A percentile compares a stretch with the other conserved stretches of the same genome.
These are phyloP conservation scores for Edaphochlamys debaryana DNA, from an alignment of 139 green algal species.

Conservation along the genomic window DNA sequence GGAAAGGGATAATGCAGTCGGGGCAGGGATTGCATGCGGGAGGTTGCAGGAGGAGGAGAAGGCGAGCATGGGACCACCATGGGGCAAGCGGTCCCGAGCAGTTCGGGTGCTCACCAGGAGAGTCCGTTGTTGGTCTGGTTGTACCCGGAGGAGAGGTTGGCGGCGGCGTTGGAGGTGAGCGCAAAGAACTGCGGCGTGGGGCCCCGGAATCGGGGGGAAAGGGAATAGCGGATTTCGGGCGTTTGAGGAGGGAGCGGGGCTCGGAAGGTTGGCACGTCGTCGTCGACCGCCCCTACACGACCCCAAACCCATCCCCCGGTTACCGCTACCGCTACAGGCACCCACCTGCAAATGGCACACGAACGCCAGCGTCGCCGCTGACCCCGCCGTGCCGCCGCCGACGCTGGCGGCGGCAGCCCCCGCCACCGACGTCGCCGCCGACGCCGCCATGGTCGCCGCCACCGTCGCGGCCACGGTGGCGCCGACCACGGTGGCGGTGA, in stretches of 20 bases:
- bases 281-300: too few species aligned
- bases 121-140: conserved; percentile 22
- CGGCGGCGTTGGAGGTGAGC: neutral
- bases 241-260: too few species aligned
- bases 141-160: neutral
- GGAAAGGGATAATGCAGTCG: too few species aligned
- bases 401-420: neutral
- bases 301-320: too few species aligned
- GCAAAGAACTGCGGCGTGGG: conserved; percentile 36
- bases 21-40: too few species aligned
- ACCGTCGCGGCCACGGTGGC: neutral
- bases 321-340: too few species aligned
- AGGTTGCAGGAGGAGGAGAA: too few species aligned
- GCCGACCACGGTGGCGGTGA: neutral
- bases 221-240: too few species aligned
- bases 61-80: too few species aligned
- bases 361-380: neutral
- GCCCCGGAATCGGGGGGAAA: too few species aligned
- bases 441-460: neutral
- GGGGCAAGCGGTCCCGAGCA: too few species aligned
- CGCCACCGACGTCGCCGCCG: neutral
- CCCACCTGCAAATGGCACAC: conserved; percentile 16
- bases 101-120: conserved; percentile 29
- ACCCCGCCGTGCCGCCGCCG: neutral
- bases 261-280: too few species aligned